Evolutionary conservation across 495 filamentous ascomycete genomes (phyloP).

Genomic region (Collariella sp.): DNA sequence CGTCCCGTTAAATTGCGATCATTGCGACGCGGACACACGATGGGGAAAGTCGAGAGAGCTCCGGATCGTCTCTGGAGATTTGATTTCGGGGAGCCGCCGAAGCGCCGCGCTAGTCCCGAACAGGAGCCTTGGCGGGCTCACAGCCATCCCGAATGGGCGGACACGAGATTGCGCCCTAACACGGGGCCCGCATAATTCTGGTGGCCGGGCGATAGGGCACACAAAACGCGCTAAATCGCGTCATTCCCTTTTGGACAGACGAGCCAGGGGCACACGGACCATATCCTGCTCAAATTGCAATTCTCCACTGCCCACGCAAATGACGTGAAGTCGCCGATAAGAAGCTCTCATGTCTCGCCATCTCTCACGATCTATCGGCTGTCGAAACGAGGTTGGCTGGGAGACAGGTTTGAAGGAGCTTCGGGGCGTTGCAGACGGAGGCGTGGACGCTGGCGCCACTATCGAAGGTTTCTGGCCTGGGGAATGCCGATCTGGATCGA

Average conservation of each 20-base stretch:
- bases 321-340: slow-evolving; percentile 8
- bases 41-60: neutral
- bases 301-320: neutral
- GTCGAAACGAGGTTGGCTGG: neutral
- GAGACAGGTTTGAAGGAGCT: too few relatives aligned
- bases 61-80: slow-evolving; percentile 14
- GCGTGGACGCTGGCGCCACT: too few relatives aligned
- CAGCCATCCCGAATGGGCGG: slow-evolving; percentile 1
- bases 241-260: neutral
- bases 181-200: neutral
- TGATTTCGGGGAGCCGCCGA: slow-evolving; percentile 11
- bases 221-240: neutral
- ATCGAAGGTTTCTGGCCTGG: too few relatives aligned
- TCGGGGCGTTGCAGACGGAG: too few relatives aligned
- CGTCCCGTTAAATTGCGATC: slow-evolving; percentile 10
- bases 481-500: too few relatives aligned
- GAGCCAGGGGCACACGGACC: neutral
- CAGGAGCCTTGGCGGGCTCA: slow-evolving; percentile 7
- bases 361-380: neutral
- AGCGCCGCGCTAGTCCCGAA: neutral
- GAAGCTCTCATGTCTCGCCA: neutral
- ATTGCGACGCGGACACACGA: slow-evolving; percentile 3
- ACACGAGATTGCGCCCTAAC: neutral
- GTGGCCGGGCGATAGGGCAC: slow-evolving; percentile 2
- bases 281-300: neutral